Evolutionary conservation across 2,329 filamentous ascomycete genomes (phyloP), one percentile per base, ranked within the genome.

Genomic region (Hypoxylon sp.): DNA sequence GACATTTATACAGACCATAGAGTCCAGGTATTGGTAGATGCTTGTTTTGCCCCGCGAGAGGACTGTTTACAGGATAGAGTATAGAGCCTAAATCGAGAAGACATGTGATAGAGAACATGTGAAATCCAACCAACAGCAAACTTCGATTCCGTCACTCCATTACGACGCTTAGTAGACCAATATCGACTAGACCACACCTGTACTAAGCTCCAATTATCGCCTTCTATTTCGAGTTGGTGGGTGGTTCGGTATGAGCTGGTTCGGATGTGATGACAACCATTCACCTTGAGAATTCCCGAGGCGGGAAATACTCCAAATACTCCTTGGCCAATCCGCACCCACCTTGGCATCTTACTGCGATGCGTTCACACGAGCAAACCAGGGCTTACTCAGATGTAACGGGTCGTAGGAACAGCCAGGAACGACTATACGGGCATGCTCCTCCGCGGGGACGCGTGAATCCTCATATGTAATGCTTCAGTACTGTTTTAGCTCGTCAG

Each of bases 291-390:
- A 45, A 57, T 62, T 43, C 51, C 65, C 60, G 52, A 53, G 52
- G 41, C 28, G 41, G 28, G 21, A 52, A 48, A 38, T 49, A 13
- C 34, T 25, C 32, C 55, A 55, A 48, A 38, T 49, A 13, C 34
- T 21, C 14, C 32, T 50, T 28, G 45, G 23, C 65, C 65, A 68
- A 68, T 68, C 51, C 41, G 49, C 23, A 34, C 58, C 19, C 11
- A 32, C 38, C 68, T 71, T 71, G 68, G 68, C 68, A 52, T 71
- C 63, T 71, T 71, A 71, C 68, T 71, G 68, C 60, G 66, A 71
- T 63, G 61, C 46, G 45, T 52, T 43, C 48, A 53, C 41, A 65
- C 60, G 45, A 69, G 60, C 48, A 60, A 68, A 43, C 25, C 52
- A 19, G 19, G 36, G 66, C 68, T 71, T 71, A 71, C 68, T 71